Percentiles rank a stretch among this genome's conserved stretches.
Evolutionary conservation across 2,329 filamentous ascomycete genomes (phyloP).

Genomic region (Scytalidium lignicola): DNA sequence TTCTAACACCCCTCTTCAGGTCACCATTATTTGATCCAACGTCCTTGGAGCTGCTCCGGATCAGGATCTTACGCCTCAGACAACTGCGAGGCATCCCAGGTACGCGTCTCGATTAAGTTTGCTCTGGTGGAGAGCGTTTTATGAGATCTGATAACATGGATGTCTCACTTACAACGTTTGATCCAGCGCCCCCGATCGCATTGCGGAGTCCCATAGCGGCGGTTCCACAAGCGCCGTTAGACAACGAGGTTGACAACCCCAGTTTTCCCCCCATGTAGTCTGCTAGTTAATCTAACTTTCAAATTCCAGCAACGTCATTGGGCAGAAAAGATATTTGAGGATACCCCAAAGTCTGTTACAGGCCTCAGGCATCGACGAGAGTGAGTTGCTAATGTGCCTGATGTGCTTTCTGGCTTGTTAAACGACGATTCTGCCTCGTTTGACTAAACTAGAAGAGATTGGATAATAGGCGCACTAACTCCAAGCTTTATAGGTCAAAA

Average conservation of each 20-base stretch:
- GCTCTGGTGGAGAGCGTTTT: background rate
- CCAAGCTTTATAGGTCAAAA: slow-evolving; percentile 32
- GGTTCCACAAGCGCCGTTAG: slow-evolving; percentile 11
- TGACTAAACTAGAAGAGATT: slow-evolving; percentile 1
- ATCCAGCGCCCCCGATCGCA: slow-evolving; percentile 17
- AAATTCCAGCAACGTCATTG: slow-evolving; percentile 46
- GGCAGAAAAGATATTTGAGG: slow-evolving; percentile 56
- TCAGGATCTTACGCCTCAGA: slow-evolving; percentile 46
- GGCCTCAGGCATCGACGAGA: slow-evolving; percentile 37
- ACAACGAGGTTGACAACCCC: slow-evolving; percentile 20
- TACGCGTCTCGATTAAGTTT: slow-evolving; percentile 14
- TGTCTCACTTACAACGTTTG: slow-evolving; percentile 14
- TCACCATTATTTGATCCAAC: slow-evolving; percentile 52
- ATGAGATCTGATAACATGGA: slow-evolving; percentile 7
- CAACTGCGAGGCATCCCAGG: slow-evolving; percentile 45
- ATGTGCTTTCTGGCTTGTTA: too few species aligned
- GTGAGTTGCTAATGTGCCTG: slow-evolving; percentile 23
- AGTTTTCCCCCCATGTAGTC: background rate
- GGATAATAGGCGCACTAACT: slow-evolving; percentile 11
- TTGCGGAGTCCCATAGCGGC: slow-evolving; percentile 15
- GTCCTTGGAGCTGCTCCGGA: slow-evolving; percentile 43
- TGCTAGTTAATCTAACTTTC: slow-evolving; percentile 11
- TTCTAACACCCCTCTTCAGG: slow-evolving; percentile 27
- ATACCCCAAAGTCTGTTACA: slow-evolving; percentile 45
- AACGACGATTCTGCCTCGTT: slow-evolving; percentile 7